A percentile compares a stretch with the other conserved stretches of the same genome.
These are phyloP conservation scores for Sporisorium scitamineum DNA, from an alignment of 1,284 basidiomycete genomes.

Conservation along the genomic window DNA sequence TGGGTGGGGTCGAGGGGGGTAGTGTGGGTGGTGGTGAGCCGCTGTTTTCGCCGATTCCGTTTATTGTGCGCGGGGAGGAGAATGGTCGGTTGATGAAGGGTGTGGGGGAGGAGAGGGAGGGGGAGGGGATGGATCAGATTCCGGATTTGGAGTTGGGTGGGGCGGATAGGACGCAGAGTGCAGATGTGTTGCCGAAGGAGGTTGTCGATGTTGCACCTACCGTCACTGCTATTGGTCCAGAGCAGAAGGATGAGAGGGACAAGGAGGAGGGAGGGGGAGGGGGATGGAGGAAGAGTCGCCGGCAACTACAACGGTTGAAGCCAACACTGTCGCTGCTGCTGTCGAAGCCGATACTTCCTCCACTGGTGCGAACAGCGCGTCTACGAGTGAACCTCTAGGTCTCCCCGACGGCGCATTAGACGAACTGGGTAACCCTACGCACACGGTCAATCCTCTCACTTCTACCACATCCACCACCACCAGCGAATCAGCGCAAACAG, in stretches of 20 bases:
- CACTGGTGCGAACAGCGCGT: not conserved
- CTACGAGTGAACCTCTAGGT: constrained; percentile 21
- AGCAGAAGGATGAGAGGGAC: not conserved
- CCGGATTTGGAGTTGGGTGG: constrained; percentile 39
- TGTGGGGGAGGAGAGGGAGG: not conserved
- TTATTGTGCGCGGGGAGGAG: constrained; percentile 28
- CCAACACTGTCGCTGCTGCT: not conserved
- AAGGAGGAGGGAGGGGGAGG: not conserved
- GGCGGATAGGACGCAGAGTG: constrained; percentile 25
- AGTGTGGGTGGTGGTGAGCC: constrained; percentile 23
- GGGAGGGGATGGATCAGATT: constrained; percentile 4
- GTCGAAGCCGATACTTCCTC: constrained; percentile 8
- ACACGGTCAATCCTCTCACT: constrained; percentile 23
- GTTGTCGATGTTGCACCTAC: constrained; percentile 19
- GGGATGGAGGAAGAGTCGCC: not conserved
- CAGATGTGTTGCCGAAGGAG: constrained; percentile 7
- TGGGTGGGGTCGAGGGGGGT: constrained; percentile 9
- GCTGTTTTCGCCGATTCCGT: constrained; percentile 47
- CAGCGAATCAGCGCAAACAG: too few species aligned
- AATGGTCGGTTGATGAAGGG: constrained; percentile 5
- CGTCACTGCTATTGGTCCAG: not conserved
- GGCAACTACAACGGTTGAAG: not conserved
- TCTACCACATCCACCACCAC: constrained; percentile 28
- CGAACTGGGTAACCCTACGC: constrained; percentile 38
- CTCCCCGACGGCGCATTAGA: constrained; percentile 40